Conservation (phyloP, 148 eudicot species). For the Drosera capensis region DNA sequence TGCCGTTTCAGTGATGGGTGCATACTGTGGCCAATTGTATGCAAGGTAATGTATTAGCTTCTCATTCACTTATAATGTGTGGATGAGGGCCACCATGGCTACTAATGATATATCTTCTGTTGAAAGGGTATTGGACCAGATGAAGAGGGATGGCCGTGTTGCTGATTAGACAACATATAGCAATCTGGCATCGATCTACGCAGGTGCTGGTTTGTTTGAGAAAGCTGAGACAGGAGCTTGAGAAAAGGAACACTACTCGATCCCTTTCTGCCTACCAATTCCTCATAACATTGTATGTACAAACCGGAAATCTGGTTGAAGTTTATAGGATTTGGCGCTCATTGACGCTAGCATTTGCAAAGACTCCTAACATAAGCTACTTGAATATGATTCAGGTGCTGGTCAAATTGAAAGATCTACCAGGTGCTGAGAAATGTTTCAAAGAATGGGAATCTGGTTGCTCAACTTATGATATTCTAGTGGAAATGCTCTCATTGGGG, state of each 20-base stretch:
- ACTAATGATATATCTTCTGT: conserved; percentile 55
- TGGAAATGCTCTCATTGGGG: conserved; percentile 56
- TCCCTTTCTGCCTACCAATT: conserved; percentile 59
- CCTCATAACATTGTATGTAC: conserved; percentile 72
- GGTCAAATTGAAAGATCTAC: conserved; percentile 74
- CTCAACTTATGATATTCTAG: conserved; percentile 57
- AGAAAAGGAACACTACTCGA: conserved; percentile 37
- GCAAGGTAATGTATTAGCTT: conserved; percentile 60
- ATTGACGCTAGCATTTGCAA: conserved; percentile 59
- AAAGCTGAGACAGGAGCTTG: conserved; percentile 90
- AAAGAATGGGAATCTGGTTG: conserved; percentile 64
- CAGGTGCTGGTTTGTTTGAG: conserved; percentile 36
- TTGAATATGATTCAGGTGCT: conserved; percentile 76
- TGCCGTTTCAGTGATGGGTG: conserved; percentile 47
- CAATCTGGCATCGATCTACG: conserved; percentile 88
- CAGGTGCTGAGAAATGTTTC: conserved; percentile 88
- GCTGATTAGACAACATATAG: conserved; percentile 90
- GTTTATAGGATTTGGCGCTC: conserved; percentile 90
- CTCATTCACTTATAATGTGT: conserved; percentile 60
- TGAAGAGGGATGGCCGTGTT: conserved; percentile 87
- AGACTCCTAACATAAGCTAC: conserved; percentile 62
- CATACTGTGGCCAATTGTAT: conserved; percentile 86
- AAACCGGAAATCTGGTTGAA: conserved; percentile 60
- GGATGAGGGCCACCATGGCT: conserved; percentile 82
- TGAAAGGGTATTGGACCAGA: conserved; percentile 78